Evolutionary conservation across 371 early-diverging fungal genomes (phyloP), one percentile per base, ranked within the genome.

Genomic region (Mortierella sp.): DNA sequence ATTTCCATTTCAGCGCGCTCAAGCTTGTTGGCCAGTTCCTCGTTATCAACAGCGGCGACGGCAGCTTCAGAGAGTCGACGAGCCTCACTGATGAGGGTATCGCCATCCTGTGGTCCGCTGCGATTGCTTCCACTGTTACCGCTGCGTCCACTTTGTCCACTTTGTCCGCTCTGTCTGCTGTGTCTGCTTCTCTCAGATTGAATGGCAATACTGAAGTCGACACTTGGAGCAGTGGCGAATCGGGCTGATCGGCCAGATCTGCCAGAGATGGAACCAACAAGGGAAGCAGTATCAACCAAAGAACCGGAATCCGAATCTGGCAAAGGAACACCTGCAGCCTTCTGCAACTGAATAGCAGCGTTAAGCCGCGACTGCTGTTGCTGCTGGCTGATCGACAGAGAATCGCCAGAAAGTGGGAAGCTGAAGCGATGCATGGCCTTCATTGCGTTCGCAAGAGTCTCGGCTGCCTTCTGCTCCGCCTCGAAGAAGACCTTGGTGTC

Each of bases 31-130:
- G 86, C 85, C 1, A 87, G 82, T 43, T 83, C 84, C 55, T 86
- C 85, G 61, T 87, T 87, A 34, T 88, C 88, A 41, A 85, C 83
- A 57, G 92, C 88, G 47, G 91, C 93, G n/a, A 49, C 59, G 51
- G 69, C 70, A 27, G 69, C 60, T 79, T 76, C 64, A 51, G 58
- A 58, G 43, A 87, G 72, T n/a, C n/a, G n/a, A n/a, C n/a, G n/a
- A n/a, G n/a, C n/a, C n/a, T n/a, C n/a, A n/a, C n/a, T n/a, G n/a
- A n/a, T n/a, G n/a, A n/a, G n/a, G n/a, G n/a, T n/a, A n/a, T n/a
- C n/a, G n/a, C n/a, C n/a, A n/a, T n/a, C n/a, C n/a, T n/a, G n/a
- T n/a, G n/a, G n/a, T n/a, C n/a, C n/a, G n/a, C n/a, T n/a, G n/a
- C n/a, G n/a, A n/a, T n/a, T n/a, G n/a, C n/a, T n/a, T n/a, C n/a